Evolutionary conservation across 257 asterid species (phyloP).

Genomic region (Solanum pimpinellifolium): DNA sequence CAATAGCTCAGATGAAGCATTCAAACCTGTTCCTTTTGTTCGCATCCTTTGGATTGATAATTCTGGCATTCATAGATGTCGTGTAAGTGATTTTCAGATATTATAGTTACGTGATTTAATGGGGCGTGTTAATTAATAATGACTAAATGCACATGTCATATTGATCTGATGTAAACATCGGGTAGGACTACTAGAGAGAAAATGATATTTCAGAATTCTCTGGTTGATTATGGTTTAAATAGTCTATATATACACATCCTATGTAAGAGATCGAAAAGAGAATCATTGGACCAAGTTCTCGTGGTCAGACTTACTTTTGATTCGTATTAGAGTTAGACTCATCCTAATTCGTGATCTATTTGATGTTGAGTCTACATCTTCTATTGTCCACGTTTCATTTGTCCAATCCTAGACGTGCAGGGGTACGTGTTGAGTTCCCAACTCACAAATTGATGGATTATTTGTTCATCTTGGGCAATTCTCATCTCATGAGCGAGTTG

Average conservation of each 20-base stretch:
- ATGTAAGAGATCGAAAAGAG: background rate
- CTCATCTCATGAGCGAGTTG: background rate
- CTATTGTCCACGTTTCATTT: background rate
- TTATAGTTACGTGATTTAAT: background rate
- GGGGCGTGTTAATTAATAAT: background rate
- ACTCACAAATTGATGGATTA: background rate
- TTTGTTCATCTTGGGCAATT: background rate
- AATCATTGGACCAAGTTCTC: background rate
- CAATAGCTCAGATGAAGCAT: background rate
- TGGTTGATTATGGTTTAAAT: background rate
- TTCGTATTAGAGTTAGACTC: background rate
- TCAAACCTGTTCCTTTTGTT: constrained; percentile 27
- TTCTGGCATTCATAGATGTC: constrained; percentile 89
- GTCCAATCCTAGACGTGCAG: background rate
- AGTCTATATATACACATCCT: background rate
- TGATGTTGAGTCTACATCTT: background rate
- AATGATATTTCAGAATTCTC: background rate
- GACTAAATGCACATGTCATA: background rate
- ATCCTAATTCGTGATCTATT: background rate
- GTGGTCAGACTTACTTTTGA: background rate
- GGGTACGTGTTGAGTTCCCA: background rate
- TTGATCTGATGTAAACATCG: background rate
- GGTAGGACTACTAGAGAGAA: background rate
- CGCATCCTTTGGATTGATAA: constrained; percentile 81
- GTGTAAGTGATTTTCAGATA: constrained; percentile 34